Evolutionary conservation across 2,329 filamentous ascomycete species (phyloP).

Genomic region (Thielaviopsis punctulata): DNA sequence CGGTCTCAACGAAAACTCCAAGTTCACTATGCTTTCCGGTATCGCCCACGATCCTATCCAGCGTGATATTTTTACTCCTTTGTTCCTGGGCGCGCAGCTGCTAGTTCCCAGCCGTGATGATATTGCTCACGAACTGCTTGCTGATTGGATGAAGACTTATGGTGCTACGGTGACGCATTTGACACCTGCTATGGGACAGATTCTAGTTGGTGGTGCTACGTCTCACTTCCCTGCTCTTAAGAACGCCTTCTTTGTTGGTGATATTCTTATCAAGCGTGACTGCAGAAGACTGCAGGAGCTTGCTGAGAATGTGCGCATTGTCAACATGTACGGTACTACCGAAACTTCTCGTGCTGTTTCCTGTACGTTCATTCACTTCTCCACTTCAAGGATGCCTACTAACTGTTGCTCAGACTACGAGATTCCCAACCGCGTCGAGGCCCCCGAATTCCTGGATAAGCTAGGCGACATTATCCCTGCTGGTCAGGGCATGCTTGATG

Average conservation of each 20-base stretch:
- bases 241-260: slow-evolving; percentile 78
- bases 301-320: slow-evolving; percentile 55
- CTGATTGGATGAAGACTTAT: slow-evolving; percentile 72
- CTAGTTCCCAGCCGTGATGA: slow-evolving; percentile 66
- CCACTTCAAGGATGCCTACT: background rate
- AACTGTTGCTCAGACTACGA: slow-evolving; percentile 37
- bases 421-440: slow-evolving; percentile 46
- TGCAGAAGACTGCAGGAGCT: slow-evolving; percentile 60
- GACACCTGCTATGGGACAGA: slow-evolving; percentile 93
- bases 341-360: slow-evolving; percentile 69
- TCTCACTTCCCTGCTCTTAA: slow-evolving; percentile 63
- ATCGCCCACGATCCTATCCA: slow-evolving; percentile 51
- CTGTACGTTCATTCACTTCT: slow-evolving; percentile 21
- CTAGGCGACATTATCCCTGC: slow-evolving; percentile 58
- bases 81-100: slow-evolving; percentile 69
- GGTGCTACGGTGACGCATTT: slow-evolving; percentile 67
- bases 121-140: slow-evolving; percentile 70
- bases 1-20: slow-evolving; percentile 49
- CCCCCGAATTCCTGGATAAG: slow-evolving; percentile 33
- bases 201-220: slow-evolving; percentile 69
- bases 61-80: slow-evolving; percentile 70
- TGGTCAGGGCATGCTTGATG: slow-evolving; percentile 72
- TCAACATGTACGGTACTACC: slow-evolving; percentile 81
- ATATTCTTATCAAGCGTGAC: slow-evolving; percentile 72
- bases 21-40: slow-evolving; percentile 69